Evolutionary conservation across 2,329 filamentous ascomycete species (phyloP).

Genomic region (Colletotrichum chlorophyti): DNA sequence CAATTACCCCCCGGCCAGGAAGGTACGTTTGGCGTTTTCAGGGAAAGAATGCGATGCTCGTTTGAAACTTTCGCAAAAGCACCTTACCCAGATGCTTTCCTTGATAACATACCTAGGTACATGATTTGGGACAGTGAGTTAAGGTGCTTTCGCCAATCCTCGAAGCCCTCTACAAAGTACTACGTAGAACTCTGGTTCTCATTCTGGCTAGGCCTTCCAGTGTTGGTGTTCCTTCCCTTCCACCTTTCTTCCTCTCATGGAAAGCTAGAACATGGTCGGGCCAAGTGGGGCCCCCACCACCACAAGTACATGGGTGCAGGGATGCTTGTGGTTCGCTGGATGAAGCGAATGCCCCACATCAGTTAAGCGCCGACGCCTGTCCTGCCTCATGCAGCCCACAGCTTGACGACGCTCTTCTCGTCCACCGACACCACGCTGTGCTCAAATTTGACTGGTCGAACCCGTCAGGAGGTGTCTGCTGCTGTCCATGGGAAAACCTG

Average conservation of each 20-base stretch:
- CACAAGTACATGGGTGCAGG: too few species aligned
- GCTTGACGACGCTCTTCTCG: slow-evolving; percentile 33
- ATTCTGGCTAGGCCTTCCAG: neutral
- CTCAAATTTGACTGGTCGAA: slow-evolving; percentile 40
- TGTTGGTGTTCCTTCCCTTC: too few species aligned
- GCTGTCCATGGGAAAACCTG: slow-evolving; percentile 38
- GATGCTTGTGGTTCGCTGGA: slow-evolving; percentile 46
- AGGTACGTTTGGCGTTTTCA: too few species aligned
- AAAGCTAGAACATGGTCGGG: neutral
- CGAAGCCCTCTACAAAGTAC: too few species aligned
- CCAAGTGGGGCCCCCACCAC: slow-evolving; percentile 29
- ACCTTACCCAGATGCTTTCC: too few species aligned
- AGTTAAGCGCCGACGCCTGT: slow-evolving; percentile 66
- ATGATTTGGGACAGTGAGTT: too few species aligned
- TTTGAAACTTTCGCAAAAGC: too few species aligned
- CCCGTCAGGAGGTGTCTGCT: slow-evolving; percentile 22
- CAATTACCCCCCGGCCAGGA: too few species aligned
- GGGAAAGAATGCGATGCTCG: too few species aligned
- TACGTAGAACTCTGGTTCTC: neutral
- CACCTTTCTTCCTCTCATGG: neutral
- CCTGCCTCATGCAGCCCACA: slow-evolving; percentile 55
- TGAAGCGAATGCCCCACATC: slow-evolving; percentile 49
- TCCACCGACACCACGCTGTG: slow-evolving; percentile 37
- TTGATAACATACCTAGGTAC: too few species aligned
- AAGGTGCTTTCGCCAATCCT: too few species aligned